These are phyloP conservation scores for Tricholoma flavovirens DNA, from an alignment of 768 basidiomycete species.

Conservation along the genomic window DNA sequence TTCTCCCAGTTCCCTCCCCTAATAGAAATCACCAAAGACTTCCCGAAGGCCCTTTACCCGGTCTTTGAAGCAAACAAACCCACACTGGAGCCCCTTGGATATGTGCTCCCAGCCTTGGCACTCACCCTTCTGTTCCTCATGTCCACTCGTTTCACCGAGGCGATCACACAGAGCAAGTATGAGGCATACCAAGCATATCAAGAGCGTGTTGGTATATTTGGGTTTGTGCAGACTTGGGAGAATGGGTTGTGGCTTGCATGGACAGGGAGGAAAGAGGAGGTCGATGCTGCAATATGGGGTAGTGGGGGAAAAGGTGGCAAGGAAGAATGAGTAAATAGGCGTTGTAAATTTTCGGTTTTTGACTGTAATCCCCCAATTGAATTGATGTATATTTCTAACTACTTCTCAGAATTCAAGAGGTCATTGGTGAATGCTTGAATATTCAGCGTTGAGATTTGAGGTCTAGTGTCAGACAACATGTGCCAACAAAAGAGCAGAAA, in stretches of 20 bases:
- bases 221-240: slow-evolving; percentile 31
- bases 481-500: too few species aligned
- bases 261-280: slow-evolving; percentile 17
- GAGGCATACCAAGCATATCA: slow-evolving; percentile 66
- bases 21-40: slow-evolving; percentile 12
- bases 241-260: slow-evolving; percentile 19
- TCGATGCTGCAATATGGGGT: slow-evolving; percentile 23
- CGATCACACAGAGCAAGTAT: slow-evolving; percentile 73
- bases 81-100: slow-evolving; percentile 19
- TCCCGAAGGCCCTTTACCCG: slow-evolving; percentile 15
- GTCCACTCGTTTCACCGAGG: slow-evolving; percentile 78
- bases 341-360: neutral
- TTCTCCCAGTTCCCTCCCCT: slow-evolving; percentile 11
- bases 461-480: neutral
- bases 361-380: neutral
- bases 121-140: slow-evolving; percentile 70
- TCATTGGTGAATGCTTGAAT: too few species aligned
- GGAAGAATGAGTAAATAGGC: slow-evolving; percentile 8
- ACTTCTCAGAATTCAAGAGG: neutral
- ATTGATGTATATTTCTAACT: neutral
- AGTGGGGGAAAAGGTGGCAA: slow-evolving; percentile 14
- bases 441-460: too few species aligned
- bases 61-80: slow-evolving; percentile 16
- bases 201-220: slow-evolving; percentile 77
- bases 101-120: slow-evolving; percentile 50